phyloP scores from a whole-genome alignment of 805 yeast genomes.

The Danielozyma ontarioensis region DNA sequence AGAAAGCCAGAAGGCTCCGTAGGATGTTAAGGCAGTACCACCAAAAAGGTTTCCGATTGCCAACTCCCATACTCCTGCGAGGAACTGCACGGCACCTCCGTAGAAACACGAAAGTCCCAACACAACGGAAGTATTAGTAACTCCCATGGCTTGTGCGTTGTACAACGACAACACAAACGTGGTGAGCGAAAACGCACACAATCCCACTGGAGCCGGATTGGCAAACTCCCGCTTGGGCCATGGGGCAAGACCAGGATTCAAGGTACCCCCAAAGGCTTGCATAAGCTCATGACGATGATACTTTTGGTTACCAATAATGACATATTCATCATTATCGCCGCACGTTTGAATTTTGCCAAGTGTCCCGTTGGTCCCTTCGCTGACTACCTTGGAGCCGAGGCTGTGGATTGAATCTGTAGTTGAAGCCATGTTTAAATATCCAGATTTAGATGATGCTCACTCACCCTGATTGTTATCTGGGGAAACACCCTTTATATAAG shows the following conservation, averaged over 20 bases:
- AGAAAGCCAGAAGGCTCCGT: conserved; percentile 69
- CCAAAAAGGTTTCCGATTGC: conserved; percentile 63
- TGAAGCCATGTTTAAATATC: neutral
- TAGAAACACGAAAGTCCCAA: conserved; percentile 57
- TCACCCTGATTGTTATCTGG: too few species aligned
- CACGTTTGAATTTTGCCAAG: conserved; percentile 21
- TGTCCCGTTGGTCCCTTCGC: neutral
- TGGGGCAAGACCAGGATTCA: conserved; percentile 28
- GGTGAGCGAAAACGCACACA: conserved; percentile 57
- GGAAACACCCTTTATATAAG: neutral
- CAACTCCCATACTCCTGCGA: conserved; percentile 66
- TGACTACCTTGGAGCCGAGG: neutral
- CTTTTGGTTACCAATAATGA: conserved; percentile 24
- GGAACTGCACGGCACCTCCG: conserved; percentile 56
- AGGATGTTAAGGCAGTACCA: conserved; percentile 57
- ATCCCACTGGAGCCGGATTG: conserved; percentile 63
- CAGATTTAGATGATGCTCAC: too few species aligned
- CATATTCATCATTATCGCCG: conserved; percentile 29
- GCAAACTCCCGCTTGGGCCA: conserved; percentile 53
- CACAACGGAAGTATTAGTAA: conserved; percentile 47
- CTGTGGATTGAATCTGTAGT: neutral
- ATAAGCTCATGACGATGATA: conserved; percentile 30
- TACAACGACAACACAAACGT: conserved; percentile 55
- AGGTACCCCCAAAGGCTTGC: conserved; percentile 34
- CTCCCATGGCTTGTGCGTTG: conserved; percentile 52